A percentile compares a stretch with the other conserved stretches of the same genome.
Evolutionary conservation across 305 asterid species (phyloP).

Genomic region (Withania somnifera): DNA sequence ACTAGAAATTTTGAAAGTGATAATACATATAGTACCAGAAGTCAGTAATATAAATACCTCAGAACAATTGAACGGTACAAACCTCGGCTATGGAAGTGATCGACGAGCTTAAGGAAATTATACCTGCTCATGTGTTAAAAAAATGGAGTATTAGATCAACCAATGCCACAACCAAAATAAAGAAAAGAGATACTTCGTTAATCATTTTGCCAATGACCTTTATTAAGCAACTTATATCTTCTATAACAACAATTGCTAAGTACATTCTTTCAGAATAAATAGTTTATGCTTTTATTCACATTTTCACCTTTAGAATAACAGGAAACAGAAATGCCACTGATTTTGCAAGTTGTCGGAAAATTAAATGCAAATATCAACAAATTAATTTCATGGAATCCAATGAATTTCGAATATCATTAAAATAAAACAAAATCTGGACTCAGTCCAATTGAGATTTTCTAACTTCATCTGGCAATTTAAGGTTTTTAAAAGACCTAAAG

Average conservation of each 20-base stretch:
- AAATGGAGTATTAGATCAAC: constrained; percentile 10
- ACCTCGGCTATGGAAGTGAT: constrained; percentile 78
- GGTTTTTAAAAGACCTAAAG: background rate
- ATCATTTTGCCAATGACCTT: background rate
- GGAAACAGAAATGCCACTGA: background rate
- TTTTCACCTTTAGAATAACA: too few species aligned
- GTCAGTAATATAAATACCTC: constrained; percentile 31
- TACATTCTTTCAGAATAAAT: background rate
- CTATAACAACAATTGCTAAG: background rate
- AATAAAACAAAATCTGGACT: background rate
- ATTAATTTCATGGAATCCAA: background rate
- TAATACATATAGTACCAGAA: background rate
- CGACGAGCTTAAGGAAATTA: constrained; percentile 60
- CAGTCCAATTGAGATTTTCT: background rate
- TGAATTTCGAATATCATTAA: background rate
- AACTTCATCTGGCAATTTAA: background rate
- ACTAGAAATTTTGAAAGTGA: background rate
- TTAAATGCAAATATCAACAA: background rate
- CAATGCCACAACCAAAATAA: background rate
- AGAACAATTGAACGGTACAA: constrained; percentile 61
- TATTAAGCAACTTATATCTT: background rate
- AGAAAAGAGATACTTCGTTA: background rate
- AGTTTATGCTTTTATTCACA: too few species aligned
- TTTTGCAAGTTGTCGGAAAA: background rate
- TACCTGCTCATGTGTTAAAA: constrained; percentile 30